phyloP scores from a whole-genome alignment of 331 rosid genomes.

The Acacia concinna region DNA sequence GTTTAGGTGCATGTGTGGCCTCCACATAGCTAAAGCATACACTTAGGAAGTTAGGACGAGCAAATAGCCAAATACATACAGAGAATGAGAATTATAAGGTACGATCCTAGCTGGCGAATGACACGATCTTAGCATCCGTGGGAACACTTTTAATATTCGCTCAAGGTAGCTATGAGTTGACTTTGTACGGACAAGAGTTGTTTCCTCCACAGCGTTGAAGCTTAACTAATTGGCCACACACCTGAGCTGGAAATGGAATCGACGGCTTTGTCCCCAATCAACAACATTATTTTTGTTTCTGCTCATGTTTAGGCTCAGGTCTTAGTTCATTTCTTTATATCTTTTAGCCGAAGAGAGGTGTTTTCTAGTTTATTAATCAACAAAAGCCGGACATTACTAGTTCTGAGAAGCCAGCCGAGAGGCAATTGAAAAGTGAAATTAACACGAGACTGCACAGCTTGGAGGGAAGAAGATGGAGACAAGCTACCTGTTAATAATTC shows the following conservation, averaged over 20 bases:
- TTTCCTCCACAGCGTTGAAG: not conserved
- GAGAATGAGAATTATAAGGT: not conserved
- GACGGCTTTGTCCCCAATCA: not conserved
- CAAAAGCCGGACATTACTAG: not conserved
- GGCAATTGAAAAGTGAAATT: conserved; percentile 8
- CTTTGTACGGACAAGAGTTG: not conserved
- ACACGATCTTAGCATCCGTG: not conserved
- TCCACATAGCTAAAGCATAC: not conserved
- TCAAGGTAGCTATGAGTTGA: not conserved
- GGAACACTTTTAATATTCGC: not conserved
- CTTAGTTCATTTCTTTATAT: not conserved
- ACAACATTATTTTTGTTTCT: not conserved
- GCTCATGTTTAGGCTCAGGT: not conserved
- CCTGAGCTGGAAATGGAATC: not conserved
- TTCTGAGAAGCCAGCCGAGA: not conserved
- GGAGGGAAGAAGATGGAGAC: not conserved
- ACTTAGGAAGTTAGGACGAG: not conserved
- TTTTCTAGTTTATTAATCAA: not conserved
- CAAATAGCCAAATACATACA: not conserved
- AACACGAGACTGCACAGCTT: not conserved
- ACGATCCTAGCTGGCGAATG: not conserved
- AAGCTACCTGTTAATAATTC: not conserved
- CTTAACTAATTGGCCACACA: not conserved
- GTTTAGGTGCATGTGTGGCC: not conserved
- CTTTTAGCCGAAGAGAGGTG: not conserved